phyloP scores from a whole-genome alignment of 2,329 filamentous ascomycete genomes.

The Diaporthe aspalathi region DNA sequence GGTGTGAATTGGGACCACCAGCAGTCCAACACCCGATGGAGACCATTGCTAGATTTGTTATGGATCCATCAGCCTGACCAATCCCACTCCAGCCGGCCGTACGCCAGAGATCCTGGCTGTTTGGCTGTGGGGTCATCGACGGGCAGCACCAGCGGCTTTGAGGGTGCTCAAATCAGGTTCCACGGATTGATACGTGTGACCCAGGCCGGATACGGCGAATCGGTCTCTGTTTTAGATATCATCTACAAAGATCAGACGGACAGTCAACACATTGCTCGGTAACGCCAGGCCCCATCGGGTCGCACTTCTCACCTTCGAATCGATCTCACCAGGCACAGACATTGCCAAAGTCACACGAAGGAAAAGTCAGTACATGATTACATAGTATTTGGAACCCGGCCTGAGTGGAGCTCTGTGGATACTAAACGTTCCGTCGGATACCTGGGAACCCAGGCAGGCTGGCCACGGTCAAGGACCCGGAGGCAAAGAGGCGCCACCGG shows the following conservation, averaged over 20 bases:
- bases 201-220: neutral
- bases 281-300: neutral
- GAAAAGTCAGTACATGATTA: no score
- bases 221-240: no score
- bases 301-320: no score
- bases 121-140: neutral
- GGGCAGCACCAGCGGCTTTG: neutral
- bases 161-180: neutral
- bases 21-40: neutral
- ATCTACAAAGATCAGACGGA: no score
- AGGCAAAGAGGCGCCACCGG: no score
- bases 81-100: neutral
- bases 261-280: neutral
- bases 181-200: neutral
- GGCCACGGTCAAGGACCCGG: no score
- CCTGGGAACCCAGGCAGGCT: no score
- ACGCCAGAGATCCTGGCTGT: constrained; percentile 11
- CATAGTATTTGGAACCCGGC: neutral
- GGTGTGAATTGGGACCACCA: neutral
- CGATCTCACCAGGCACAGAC: neutral
- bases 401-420: constrained; percentile 2
- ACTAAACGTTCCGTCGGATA: neutral
- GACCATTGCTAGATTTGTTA: constrained; percentile 1
- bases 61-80: constrained; percentile 17
- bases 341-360: neutral